phyloP scores from a whole-genome alignment of 148 eudicot species.

The Fagopyrum tataricum region DNA sequence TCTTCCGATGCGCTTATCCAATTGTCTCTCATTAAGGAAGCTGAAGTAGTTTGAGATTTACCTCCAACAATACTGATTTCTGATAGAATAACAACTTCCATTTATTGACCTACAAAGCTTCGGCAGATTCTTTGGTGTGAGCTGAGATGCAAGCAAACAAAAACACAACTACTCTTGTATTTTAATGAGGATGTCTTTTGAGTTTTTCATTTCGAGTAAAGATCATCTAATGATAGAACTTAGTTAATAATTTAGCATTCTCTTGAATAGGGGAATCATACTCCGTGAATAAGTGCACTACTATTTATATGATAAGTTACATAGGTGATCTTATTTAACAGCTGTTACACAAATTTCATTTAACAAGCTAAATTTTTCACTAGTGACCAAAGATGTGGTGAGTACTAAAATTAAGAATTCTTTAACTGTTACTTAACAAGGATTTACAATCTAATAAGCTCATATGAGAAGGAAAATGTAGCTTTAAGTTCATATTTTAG shows the following conservation, averaged over 20 bases:
- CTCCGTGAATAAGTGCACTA: neutral
- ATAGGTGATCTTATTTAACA: neutral
- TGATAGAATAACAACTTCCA: constrained; percentile 56
- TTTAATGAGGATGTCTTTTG: neutral
- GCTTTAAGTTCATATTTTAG: too few relatives aligned
- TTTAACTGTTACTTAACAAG: neutral
- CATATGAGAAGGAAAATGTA: too few relatives aligned
- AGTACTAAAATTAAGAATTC: neutral
- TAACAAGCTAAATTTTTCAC: neutral
- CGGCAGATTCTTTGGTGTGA: constrained; percentile 86
- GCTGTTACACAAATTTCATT: neutral
- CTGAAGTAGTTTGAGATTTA: constrained; percentile 50
- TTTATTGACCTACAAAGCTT: constrained; percentile 54
- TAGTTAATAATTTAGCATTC: neutral
- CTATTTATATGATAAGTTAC: neutral
- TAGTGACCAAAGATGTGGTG: neutral
- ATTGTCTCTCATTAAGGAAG: constrained; percentile 34
- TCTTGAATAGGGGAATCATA: neutral
- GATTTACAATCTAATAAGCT: neutral
- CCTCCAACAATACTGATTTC: constrained; percentile 75
- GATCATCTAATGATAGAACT: neutral
- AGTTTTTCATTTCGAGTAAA: neutral
- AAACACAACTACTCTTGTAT: neutral
- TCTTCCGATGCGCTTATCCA: constrained; percentile 60
- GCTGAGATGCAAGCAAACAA: constrained; percentile 42